Conservation (phyloP, 2,329 filamentous ascomycete species). For the Paraphoma chrysanthemicola region DNA sequence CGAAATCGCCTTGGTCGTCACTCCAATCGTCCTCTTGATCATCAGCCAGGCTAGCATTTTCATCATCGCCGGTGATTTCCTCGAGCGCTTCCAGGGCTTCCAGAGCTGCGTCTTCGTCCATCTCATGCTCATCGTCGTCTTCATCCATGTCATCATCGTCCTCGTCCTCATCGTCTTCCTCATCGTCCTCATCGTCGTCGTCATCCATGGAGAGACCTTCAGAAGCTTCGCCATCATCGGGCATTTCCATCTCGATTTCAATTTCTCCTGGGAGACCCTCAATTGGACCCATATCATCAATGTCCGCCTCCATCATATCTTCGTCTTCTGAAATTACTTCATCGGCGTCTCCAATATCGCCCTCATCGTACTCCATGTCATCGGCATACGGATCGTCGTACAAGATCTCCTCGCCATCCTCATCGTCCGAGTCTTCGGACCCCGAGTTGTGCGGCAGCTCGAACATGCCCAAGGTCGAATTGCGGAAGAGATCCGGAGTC, state of each 20-base stretch:
- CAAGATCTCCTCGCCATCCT: conserved; percentile 73
- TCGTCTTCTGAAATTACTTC: conserved; percentile 90
- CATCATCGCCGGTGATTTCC: conserved; percentile 56
- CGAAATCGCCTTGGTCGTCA: conserved; percentile 58
- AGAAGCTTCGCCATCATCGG: conserved; percentile 66
- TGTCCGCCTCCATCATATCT: conserved; percentile 79
- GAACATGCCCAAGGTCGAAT: conserved; percentile 93
- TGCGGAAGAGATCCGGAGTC: conserved; percentile 95
- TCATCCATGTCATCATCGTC: conserved; percentile 55
- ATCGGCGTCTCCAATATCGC: conserved; percentile 64
- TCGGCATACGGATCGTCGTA: conserved; percentile 89
- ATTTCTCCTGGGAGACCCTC: conserved; percentile 69
- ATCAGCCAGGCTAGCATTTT: conserved; percentile 54
- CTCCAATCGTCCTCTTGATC: conserved; percentile 49
- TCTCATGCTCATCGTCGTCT: conserved; percentile 52
- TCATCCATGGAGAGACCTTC: conserved; percentile 62
- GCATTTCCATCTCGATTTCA: conserved; percentile 88
- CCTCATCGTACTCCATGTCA: conserved; percentile 89
- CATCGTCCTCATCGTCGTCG: conserved; percentile 53
- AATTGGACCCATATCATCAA: conserved; percentile 78
- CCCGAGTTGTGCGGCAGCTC: conserved; percentile 84
- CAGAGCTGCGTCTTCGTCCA: conserved; percentile 55
- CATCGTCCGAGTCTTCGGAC: conserved; percentile 67
- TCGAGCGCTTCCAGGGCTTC: conserved; percentile 46
- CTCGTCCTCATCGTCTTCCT: conserved; percentile 60